A percentile compares a stretch with the other conserved stretches of the same genome.
These are phyloP conservation scores for Podospora bellae-mahoneyi DNA, from an alignment of 495 filamentous ascomycete species.

Conservation along the genomic window DNA sequence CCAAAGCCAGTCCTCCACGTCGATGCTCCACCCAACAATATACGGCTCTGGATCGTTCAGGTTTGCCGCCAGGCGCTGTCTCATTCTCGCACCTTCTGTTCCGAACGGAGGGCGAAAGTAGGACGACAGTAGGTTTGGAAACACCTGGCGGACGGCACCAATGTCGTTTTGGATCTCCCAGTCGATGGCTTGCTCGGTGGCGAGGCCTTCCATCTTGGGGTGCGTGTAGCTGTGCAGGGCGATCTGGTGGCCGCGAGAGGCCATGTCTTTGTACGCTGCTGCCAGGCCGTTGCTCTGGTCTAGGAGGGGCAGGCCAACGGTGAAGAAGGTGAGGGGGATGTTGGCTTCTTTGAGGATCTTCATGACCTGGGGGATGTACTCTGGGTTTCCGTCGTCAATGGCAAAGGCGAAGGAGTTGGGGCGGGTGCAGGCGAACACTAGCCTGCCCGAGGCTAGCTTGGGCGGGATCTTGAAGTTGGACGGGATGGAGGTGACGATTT, in stretches of 20 bases:
- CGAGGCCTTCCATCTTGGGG: slow-evolving; percentile 67
- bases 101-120: slow-evolving; percentile 81
- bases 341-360: slow-evolving; percentile 58
- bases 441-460: slow-evolving; percentile 60
- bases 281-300: slow-evolving; percentile 59
- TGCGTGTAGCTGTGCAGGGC: slow-evolving; percentile 73
- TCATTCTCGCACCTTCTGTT: slow-evolving; percentile 67
- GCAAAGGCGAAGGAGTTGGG: slow-evolving; percentile 77
- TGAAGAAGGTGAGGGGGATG: slow-evolving; percentile 76
- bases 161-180: slow-evolving; percentile 66
- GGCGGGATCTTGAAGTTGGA: slow-evolving; percentile 49
- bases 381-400: slow-evolving; percentile 72
- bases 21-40: slow-evolving; percentile 72
- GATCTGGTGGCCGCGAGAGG: slow-evolving; percentile 65
- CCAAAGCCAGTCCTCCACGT: slow-evolving; percentile 79
- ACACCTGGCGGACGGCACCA: slow-evolving; percentile 49
- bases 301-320: slow-evolving; percentile 62
- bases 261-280: slow-evolving; percentile 63
- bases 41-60: slow-evolving; percentile 46
- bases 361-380: slow-evolving; percentile 61
- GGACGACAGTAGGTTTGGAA: slow-evolving; percentile 40
- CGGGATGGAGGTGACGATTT: slow-evolving; percentile 59
- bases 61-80: slow-evolving; percentile 56
- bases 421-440: slow-evolving; percentile 64
- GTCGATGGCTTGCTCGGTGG: slow-evolving; percentile 58